Conservation (phyloP, 1,284 basidiomycete genomes). For the Stereum hirsutum region DNA sequence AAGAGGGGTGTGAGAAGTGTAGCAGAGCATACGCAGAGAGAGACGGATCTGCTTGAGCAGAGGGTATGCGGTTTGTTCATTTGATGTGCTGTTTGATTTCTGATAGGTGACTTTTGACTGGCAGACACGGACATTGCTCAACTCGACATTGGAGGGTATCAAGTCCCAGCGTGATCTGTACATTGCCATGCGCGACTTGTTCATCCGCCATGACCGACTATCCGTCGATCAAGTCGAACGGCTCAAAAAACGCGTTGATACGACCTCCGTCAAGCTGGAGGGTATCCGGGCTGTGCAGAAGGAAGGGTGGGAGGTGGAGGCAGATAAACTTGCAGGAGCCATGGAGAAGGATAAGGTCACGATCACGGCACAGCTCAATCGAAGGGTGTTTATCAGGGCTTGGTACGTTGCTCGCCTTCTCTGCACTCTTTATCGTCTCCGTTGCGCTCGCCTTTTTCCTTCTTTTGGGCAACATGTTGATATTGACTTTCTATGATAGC, state of each 20-base stretch:
- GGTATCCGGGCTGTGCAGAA: conserved; percentile 57
- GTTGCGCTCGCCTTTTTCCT: background rate
- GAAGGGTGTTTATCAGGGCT: conserved; percentile 78
- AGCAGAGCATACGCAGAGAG: conserved; percentile 61
- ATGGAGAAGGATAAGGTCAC: conserved; percentile 74
- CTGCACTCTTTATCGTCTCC: background rate
- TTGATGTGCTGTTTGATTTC: background rate
- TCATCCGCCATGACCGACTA: conserved; percentile 74
- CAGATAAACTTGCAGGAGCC: conserved; percentile 55
- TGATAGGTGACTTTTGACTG: no score
- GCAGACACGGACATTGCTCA: conserved; percentile 51
- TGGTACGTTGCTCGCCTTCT: conserved; percentile 39
- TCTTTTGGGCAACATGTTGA: conserved; percentile 2
- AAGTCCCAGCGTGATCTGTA: conserved; percentile 87
- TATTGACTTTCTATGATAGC: conserved; percentile 30
- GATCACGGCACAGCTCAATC: conserved; percentile 59
- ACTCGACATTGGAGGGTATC: conserved; percentile 62
- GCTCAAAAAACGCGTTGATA: conserved; percentile 77
- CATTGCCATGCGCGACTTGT: conserved; percentile 75
- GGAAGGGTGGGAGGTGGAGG: conserved; percentile 78
- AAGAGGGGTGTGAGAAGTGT: conserved; percentile 61
- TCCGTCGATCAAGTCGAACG: conserved; percentile 82
- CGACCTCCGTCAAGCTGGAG: conserved; percentile 68
- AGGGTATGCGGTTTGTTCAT: conserved; percentile 43
- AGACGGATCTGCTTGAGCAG: conserved; percentile 72